Base-by-base conservation (phyloP, 1,139 yeast genomes). In the Geotrichum aggregatum region DNA sequence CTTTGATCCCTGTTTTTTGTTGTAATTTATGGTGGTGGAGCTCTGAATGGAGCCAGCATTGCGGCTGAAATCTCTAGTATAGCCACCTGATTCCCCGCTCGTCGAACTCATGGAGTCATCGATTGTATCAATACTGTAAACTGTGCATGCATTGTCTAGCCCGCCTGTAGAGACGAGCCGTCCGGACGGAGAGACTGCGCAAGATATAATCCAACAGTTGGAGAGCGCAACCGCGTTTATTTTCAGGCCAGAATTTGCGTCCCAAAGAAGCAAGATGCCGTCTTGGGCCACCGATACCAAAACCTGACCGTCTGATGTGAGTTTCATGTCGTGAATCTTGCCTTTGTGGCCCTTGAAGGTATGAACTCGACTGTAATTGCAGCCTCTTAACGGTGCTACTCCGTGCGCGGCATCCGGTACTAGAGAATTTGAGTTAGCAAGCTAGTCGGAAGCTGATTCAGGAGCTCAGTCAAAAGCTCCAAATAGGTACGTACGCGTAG, bases 231-330 rank as follows among this genome's bases (percentile, higher is more conserved):
- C 79, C 0, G 89, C 89, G 56, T 83, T 80, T 53, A 78, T 75
- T 64, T 91, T 91, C 59, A 78, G 72, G 1, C 92, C 92, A 0
- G 87, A 79, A 1, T 77, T 72, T 0, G 89, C 77, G 66, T 89
- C 92, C 97, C 97, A 91, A 30, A 88, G 68, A 46, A 91, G 75
- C 74, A 88, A 75, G 63, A 80, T 85, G 1, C 96, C 96, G 68
- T 91, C 97, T 65, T 87, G 96, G 33, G 94, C 83, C 0, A 89
- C 88, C 43, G 89, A 80, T 10, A 88, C 70, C 2, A 91, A 65
- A 41, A 73, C 75, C 40, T 71, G 68, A 14, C 87, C 79, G 61
- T 85, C 84, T 0, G 72, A 65, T 49, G 83, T 77, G 92, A 96
- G 86, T 51, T 80, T 75, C 58, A 86, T 72, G 56, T 81, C 81